These are phyloP conservation scores for Trichosanthes truncata DNA, from an alignment of 306 rosid genomes.

Conservation along the genomic window DNA sequence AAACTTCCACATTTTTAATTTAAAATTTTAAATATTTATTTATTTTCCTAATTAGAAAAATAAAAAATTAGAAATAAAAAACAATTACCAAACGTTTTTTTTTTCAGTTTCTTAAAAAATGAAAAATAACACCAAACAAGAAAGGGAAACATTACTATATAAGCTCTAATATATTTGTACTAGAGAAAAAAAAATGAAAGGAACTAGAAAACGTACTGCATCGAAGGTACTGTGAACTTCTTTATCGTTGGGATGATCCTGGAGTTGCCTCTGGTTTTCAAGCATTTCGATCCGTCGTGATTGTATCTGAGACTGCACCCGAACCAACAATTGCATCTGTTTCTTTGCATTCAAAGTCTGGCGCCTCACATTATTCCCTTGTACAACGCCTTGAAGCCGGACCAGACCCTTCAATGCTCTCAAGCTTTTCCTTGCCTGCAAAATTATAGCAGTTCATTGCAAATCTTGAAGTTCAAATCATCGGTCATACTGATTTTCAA, in stretches of 20 bases:
- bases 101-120: neutral
- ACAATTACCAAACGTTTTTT: neutral
- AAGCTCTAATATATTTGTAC: neutral
- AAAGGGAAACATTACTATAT: neutral
- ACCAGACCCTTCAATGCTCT: slow-evolving; percentile 86
- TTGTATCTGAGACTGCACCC: slow-evolving; percentile 92
- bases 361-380: slow-evolving; percentile 89
- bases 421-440: slow-evolving; percentile 81
- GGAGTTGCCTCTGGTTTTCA: slow-evolving; percentile 65
- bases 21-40: neutral
- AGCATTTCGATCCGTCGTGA: slow-evolving; percentile 86
- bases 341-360: slow-evolving; percentile 88
- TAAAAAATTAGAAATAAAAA: neutral
- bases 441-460: neutral
- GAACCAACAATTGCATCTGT: slow-evolving; percentile 87
- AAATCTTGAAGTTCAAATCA: neutral
- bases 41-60: neutral
- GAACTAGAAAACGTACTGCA: slow-evolving; percentile 30
- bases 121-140: neutral
- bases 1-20: neutral
- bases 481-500: neutral
- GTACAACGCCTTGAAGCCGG: slow-evolving; percentile 91
- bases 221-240: slow-evolving; percentile 54
- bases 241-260: slow-evolving; percentile 46
- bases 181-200: neutral